Conservation (phyloP, 192 early-diverging fungal species). For the Backusella westeae region DNA sequence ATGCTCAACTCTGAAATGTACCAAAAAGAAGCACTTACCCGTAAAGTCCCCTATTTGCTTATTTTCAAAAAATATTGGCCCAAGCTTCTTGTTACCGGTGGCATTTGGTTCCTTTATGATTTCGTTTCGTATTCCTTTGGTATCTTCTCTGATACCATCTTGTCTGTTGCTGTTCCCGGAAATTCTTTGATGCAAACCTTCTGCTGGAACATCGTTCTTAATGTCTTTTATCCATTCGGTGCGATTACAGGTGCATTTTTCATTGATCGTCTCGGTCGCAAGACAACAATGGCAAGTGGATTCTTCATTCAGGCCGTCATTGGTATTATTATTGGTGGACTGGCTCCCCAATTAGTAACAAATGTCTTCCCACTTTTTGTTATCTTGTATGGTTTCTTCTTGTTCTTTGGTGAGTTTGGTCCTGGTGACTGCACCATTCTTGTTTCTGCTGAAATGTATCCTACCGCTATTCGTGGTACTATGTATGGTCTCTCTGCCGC, state of each 20-base stretch:
- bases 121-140: constrained; percentile 35
- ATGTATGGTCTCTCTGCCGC: constrained; percentile 52
- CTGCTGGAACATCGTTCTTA: constrained; percentile 50
- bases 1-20: constrained; percentile 53
- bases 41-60: constrained; percentile 47
- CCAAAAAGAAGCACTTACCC: constrained; percentile 47
- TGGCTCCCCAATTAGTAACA: constrained; percentile 34
- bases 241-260: constrained; percentile 43
- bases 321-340: constrained; percentile 43
- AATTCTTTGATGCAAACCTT: constrained; percentile 48
- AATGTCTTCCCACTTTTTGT: constrained; percentile 48
- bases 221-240: constrained; percentile 52
- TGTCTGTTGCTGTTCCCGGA: constrained; percentile 18
- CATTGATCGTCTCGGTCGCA: constrained; percentile 44
- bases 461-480: constrained; percentile 50
- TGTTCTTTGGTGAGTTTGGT: constrained; percentile 54
- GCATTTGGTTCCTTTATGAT: constrained; percentile 48
- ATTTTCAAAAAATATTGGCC: constrained; percentile 53
- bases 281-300: constrained; percentile 49
- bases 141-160: constrained; percentile 33
- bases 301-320: constrained; percentile 48
- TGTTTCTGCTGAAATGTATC: constrained; percentile 50
- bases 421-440: constrained; percentile 51
- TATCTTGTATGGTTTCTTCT: constrained; percentile 54
- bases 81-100: constrained; percentile 46